A percentile compares a stretch with the other conserved stretches of the same genome.
These are phyloP conservation scores for Hericium rajendrae DNA, from an alignment of 768 basidiomycete species.

Conservation along the genomic window DNA sequence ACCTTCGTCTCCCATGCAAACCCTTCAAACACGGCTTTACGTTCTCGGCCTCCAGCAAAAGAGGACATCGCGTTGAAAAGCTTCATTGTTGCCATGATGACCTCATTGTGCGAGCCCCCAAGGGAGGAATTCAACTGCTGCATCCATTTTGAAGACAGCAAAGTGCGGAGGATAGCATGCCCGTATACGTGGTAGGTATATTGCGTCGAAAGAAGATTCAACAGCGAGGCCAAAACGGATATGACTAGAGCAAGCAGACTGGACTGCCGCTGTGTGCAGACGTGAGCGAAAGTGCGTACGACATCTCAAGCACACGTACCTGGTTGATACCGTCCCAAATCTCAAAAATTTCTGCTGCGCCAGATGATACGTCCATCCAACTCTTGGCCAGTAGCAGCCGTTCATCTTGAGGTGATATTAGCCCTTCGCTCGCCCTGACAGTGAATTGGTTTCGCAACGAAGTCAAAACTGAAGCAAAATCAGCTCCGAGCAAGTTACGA, in stretches of 20 bases:
- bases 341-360: conserved; percentile 50
- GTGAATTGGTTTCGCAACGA: conserved; percentile 57
- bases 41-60: conserved; percentile 60
- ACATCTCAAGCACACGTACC: conserved; percentile 26
- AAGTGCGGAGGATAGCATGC: conserved; percentile 46
- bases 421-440: conserved; percentile 36
- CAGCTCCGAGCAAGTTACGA: neutral
- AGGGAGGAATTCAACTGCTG: conserved; percentile 55
- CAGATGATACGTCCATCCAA: conserved; percentile 53
- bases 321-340: conserved; percentile 48
- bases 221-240: conserved; percentile 47
- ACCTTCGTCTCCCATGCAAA: conserved; percentile 81
- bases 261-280: conserved; percentile 30
- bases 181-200: conserved; percentile 60
- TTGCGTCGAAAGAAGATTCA: conserved; percentile 56
- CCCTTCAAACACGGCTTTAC: conserved; percentile 49
- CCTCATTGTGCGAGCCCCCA: conserved; percentile 50
- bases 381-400: conserved; percentile 48
- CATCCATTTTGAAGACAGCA: conserved; percentile 47
- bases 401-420: conserved; percentile 44
- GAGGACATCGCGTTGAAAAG: conserved; percentile 50
- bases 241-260: conserved; percentile 35
- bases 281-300: conserved; percentile 1
- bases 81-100: conserved; percentile 57
- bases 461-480: conserved; percentile 28